Base-by-base conservation (phyloP, 2,329 filamentous ascomycete species). In the Exophiala sp. region DNA sequence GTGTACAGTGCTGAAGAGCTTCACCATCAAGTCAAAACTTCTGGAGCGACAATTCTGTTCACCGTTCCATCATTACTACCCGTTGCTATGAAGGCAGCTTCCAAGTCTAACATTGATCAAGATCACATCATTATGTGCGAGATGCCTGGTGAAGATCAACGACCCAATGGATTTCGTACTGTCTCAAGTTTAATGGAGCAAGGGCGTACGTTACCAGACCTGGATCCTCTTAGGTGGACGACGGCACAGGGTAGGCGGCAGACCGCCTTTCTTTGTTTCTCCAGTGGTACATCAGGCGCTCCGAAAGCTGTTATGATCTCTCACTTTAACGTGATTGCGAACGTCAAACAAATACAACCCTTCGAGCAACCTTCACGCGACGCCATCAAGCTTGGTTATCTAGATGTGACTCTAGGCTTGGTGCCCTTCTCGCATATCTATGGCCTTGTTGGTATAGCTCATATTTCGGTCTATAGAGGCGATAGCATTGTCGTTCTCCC, bases 361-460 rank as follows among this genome's bases (percentile, higher is more conserved):
- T 83, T 71, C 57, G 82, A 85, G 40, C 67, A 70, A 24, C 63
- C 66, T 1, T 62, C 64, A 55, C 59, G 80, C 61, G 71, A 75
- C 39, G 40, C n/a, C 11, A 67, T 69, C 4, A 65, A 71, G 54
- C 16, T 3, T 18, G 16, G 16, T 3, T 18, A 18, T 18, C 71
- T 78, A 58, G 77, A 71, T 0, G 74, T 79, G 18, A 72, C 68
- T 2, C 77, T 91, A 0, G 88, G 87, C 3, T 75, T 91, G n/a
- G 74, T 92, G 0, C 88, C 88, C 0, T 83, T 90, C 65, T 90
- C 86, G 61, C 89, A 95, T 64, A 92, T 94, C 60, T 94, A 92
- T 68, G 83, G 83, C 3, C 73, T 94, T 33, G 82, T 89, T 3
- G 82, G 89, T 11, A 82, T 89, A 54, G 83, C 81, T 38, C 84